Evolutionary conservation across 2,329 filamentous ascomycete genomes (phyloP).

Genomic region (Cladosporium oxysporum): DNA sequence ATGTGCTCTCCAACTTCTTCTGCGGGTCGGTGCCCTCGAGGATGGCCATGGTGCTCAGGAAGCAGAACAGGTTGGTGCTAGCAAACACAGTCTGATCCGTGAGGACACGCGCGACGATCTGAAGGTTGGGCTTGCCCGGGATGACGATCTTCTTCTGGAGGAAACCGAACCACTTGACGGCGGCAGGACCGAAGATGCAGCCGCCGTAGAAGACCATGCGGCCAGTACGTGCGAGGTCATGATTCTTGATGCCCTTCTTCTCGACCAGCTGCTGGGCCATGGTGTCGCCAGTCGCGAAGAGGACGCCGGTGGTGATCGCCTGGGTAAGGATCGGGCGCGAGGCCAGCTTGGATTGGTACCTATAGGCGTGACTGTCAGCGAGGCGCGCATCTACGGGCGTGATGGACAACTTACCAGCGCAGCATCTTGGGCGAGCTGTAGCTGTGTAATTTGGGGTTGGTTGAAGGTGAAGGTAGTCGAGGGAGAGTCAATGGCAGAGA

Average conservation of each 20-base stretch:
- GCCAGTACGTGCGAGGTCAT: slow-evolving; percentile 68
- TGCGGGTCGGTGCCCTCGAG: slow-evolving; percentile 51
- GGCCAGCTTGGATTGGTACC: slow-evolving; percentile 85
- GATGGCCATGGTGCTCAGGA: slow-evolving; percentile 77
- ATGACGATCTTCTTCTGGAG: slow-evolving; percentile 70
- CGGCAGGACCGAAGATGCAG: slow-evolving; percentile 80
- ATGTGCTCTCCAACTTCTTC: slow-evolving; percentile 73
- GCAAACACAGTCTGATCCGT: slow-evolving; percentile 83
- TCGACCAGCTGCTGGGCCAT: slow-evolving; percentile 92
- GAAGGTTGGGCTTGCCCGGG: slow-evolving; percentile 62
- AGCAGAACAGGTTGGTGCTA: slow-evolving; percentile 77
- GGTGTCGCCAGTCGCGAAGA: slow-evolving; percentile 89
- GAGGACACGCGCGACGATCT: slow-evolving; percentile 75
- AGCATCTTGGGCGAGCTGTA: slow-evolving; percentile 39
- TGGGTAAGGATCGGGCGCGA: slow-evolving; percentile 85
- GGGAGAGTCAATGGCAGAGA: slow-evolving; percentile 6
- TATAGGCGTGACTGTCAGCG: slow-evolving; percentile 32
- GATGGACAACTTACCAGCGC: slow-evolving; percentile 41
- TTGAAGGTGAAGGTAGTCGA: background rate
- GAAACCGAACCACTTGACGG: slow-evolving; percentile 82
- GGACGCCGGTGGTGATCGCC: slow-evolving; percentile 82
- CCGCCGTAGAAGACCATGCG: slow-evolving; percentile 82
- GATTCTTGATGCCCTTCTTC: slow-evolving; percentile 72
- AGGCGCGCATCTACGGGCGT: slow-evolving; percentile 16
- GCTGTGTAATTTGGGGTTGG: background rate